These are phyloP conservation scores for Wickerhamiella parazyma DNA, from an alignment of 805 yeast genomes.

Conservation along the genomic window DNA sequence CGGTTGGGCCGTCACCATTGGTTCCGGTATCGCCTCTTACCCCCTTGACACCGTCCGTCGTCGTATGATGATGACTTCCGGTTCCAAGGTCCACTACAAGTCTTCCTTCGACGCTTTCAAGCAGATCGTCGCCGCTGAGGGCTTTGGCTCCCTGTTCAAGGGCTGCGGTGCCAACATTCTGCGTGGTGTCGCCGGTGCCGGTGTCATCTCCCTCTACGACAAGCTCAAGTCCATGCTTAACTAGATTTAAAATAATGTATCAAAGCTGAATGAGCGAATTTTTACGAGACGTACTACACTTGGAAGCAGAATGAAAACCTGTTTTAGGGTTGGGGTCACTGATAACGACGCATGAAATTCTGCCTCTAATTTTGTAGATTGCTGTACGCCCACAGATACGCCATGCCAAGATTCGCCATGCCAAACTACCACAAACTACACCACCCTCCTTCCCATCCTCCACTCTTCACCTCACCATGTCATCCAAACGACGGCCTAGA, in stretches of 20 bases:
- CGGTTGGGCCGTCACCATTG: constrained; percentile 93
- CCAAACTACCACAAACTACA: not conserved
- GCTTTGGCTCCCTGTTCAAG: constrained; percentile 80
- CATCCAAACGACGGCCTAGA: constrained; percentile 23
- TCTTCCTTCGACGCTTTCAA: constrained; percentile 86
- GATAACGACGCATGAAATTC: too few relatives aligned
- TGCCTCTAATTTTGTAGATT: too few relatives aligned
- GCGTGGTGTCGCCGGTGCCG: constrained; percentile 99
- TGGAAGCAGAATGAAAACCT: too few relatives aligned
- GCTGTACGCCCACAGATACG: too few relatives aligned
- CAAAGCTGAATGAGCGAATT: too few relatives aligned
- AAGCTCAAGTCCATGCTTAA: constrained; percentile 86
- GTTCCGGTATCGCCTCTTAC: constrained; percentile 94
- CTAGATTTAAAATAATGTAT: constrained; percentile 41
- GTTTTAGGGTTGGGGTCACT: too few relatives aligned
- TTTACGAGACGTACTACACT: too few relatives aligned
- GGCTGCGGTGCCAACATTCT: constrained; percentile 98
- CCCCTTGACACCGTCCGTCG: constrained; percentile 97
- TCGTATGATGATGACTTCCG: constrained; percentile 98
- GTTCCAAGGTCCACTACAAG: constrained; percentile 83
- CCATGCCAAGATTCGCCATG: too few relatives aligned
- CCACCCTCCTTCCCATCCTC: not conserved
- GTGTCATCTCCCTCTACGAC: constrained; percentile 93
- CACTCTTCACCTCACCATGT: too few relatives aligned
- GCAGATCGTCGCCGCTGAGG: constrained; percentile 84